phyloP scores from a whole-genome alignment of 2,329 filamentous ascomycete genomes.

The Aspergillus uvarum region DNA sequence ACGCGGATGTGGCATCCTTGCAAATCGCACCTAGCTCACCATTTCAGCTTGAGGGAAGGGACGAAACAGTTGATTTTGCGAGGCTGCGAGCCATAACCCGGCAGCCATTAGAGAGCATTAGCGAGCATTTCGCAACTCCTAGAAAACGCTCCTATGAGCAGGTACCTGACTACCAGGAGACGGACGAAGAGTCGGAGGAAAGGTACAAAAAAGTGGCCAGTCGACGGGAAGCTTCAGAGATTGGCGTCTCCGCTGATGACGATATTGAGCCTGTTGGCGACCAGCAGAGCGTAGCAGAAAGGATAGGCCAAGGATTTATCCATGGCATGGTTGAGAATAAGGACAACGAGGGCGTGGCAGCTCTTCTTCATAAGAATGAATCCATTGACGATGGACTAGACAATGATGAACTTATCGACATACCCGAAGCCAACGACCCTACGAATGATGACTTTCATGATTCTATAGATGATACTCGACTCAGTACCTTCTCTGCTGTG shows the following conservation, averaged over 20 bases:
- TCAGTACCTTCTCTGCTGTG: constrained; percentile 86
- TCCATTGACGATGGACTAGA: constrained; percentile 19
- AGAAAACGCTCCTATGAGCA: constrained; percentile 26
- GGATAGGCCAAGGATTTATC: constrained; percentile 24
- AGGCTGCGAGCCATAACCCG: constrained; percentile 18
- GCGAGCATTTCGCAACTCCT: constrained; percentile 19
- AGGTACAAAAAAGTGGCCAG: constrained; percentile 30
- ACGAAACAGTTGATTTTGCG: constrained; percentile 36
- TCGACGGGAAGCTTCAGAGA: constrained; percentile 21
- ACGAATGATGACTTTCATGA: constrained; percentile 35
- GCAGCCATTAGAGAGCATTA: constrained; percentile 12
- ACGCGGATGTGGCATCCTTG: constrained; percentile 25
- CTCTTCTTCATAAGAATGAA: constrained; percentile 33
- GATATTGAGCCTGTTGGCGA: constrained; percentile 25
- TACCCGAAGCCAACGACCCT: constrained; percentile 27
- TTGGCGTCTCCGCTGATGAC: constrained; percentile 31
- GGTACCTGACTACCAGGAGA: constrained; percentile 17
- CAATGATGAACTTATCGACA: constrained; percentile 24
- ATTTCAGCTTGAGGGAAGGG: constrained; percentile 34
- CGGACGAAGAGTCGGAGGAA: constrained; percentile 15
- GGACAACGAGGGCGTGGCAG: constrained; percentile 45
- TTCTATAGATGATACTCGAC: constrained; percentile 49
- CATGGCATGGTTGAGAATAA: constrained; percentile 41
- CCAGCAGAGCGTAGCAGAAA: constrained; percentile 13
- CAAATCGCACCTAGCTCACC: constrained; percentile 37